Percentiles rank a stretch among this genome's conserved stretches.
Evolutionary conservation across 345 rosid species (phyloP).

Genomic region (Hibiscus syriacus): DNA sequence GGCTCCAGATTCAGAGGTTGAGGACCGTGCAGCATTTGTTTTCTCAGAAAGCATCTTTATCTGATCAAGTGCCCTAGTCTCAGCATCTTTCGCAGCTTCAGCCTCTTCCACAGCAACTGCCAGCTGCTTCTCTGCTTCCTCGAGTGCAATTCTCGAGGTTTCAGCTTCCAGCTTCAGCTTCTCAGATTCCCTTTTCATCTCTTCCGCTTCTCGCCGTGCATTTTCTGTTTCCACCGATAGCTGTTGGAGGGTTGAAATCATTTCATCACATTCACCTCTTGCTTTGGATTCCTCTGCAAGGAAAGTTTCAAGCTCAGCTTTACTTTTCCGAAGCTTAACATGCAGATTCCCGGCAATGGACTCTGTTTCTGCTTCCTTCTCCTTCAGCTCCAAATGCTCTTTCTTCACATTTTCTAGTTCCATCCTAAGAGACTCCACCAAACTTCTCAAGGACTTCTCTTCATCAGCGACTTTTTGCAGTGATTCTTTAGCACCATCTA

Average conservation of each 20-base stretch:
- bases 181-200: conserved; percentile 61
- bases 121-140: conserved; percentile 67
- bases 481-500: conserved; percentile 78
- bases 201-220: conserved; percentile 62
- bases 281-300: conserved; percentile 54
- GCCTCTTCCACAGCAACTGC: conserved; percentile 73
- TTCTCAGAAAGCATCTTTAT: conserved; percentile 61
- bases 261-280: conserved; percentile 67
- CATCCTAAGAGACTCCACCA: conserved; percentile 63
- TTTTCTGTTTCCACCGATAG: conserved; percentile 62
- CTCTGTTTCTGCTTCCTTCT: conserved; percentile 81
- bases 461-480: conserved; percentile 68
- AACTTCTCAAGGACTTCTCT: conserved; percentile 51
- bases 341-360: conserved; percentile 75
- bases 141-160: conserved; percentile 43
- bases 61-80: conserved; percentile 61
- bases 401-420: conserved; percentile 69
- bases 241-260: conserved; percentile 67
- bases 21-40: conserved; percentile 64
- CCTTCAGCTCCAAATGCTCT: conserved; percentile 60
- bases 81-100: conserved; percentile 77
- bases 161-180: conserved; percentile 64
- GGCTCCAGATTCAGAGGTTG: conserved; percentile 72
- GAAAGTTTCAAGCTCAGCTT: conserved; percentile 71
- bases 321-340: conserved; percentile 60